phyloP scores from a whole-genome alignment of 202 grass and related monocot genomes.

The Zoysia matrella region DNA sequence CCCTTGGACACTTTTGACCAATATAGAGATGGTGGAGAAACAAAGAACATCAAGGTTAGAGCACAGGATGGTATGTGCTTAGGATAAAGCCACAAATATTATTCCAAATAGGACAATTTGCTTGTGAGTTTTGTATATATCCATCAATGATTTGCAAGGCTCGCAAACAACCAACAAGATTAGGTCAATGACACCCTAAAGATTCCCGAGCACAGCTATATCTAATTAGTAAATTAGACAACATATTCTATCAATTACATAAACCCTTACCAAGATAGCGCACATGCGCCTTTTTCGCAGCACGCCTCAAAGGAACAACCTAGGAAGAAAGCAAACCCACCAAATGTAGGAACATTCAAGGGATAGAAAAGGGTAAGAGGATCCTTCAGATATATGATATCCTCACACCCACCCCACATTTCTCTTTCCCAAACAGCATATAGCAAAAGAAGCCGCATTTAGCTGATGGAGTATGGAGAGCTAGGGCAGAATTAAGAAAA shows the following conservation, averaged over 20 bases:
- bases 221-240: background rate
- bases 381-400: background rate
- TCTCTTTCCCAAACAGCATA: background rate
- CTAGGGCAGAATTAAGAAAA: slow-evolving; percentile 24
- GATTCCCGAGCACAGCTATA: no score
- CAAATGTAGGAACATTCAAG: background rate
- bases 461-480: slow-evolving; percentile 1
- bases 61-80: background rate
- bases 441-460: slow-evolving; percentile 7
- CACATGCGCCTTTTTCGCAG: background rate
- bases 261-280: background rate
- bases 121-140: background rate
- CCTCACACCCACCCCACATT: background rate
- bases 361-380: background rate
- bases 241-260: background rate
- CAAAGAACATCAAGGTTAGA: background rate
- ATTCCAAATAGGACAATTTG: background rate
- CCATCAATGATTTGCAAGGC: no score
- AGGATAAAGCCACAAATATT: background rate
- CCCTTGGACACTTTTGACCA: background rate
- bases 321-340: background rate
- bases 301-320: background rate
- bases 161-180: no score
- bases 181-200: no score
- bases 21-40: background rate